Percentiles rank a stretch among this genome's conserved stretches.
Evolutionary conservation across 345 rosid species (phyloP).

Genomic region (Ailanthus altissimus): DNA sequence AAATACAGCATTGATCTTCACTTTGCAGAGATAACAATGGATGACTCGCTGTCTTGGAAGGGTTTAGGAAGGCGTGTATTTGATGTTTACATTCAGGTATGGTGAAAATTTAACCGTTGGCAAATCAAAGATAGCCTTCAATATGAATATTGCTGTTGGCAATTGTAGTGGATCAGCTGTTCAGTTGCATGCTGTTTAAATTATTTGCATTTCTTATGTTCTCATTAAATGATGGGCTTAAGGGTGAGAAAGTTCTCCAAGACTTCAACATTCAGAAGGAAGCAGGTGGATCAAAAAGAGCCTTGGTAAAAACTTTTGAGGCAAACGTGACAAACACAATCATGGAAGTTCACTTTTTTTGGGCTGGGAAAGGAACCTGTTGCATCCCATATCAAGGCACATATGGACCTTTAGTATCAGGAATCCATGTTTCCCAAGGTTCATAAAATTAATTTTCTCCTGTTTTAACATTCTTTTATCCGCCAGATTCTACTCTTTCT

Average conservation of each 20-base stretch:
- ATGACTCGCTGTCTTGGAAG: conserved; percentile 49
- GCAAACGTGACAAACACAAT: conserved; percentile 52
- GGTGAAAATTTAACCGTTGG: background rate
- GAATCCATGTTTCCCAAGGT: conserved; percentile 55
- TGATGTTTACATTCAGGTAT: conserved; percentile 56
- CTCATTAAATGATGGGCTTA: conserved; percentile 7
- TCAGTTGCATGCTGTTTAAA: too few species aligned
- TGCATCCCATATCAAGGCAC: conserved; percentile 62
- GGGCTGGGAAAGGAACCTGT: conserved; percentile 72
- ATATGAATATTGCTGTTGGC: too few species aligned
- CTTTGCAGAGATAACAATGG: conserved; percentile 58
- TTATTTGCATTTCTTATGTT: background rate
- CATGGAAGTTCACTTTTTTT: conserved; percentile 53
- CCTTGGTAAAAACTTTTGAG: conserved; percentile 39
- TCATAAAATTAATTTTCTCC: background rate
- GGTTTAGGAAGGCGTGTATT: conserved; percentile 56
- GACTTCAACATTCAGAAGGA: conserved; percentile 51
- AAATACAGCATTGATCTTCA: conserved; percentile 48
- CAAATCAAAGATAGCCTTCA: too few species aligned
- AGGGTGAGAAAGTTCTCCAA: conserved; percentile 48
- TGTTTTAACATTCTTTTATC: background rate
- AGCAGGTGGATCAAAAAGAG: conserved; percentile 56
- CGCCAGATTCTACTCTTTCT: background rate
- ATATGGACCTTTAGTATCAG: conserved; percentile 57
- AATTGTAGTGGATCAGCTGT: too few species aligned